Percentiles rank a stretch among this genome's conserved stretches.
Evolutionary conservation across 176 grass and related monocot species (phyloP).

Genomic region (Coix lacrymajobi): DNA sequence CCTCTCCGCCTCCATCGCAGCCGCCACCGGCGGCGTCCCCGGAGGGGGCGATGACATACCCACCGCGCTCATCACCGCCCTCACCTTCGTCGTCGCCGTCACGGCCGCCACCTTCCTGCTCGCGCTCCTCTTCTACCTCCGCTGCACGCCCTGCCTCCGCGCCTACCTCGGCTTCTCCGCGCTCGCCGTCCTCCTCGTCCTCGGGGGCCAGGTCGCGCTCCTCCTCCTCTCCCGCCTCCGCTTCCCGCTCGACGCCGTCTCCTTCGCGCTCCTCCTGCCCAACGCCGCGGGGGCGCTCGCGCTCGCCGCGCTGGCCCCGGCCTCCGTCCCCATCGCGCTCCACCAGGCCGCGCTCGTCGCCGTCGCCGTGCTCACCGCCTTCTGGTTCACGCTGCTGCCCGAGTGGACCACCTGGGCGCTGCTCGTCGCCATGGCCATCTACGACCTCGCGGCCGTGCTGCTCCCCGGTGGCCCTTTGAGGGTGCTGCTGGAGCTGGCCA

Average conservation of each 20-base stretch:
- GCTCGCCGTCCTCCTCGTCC: slow-evolving; percentile 55
- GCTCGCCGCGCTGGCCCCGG: slow-evolving; percentile 45
- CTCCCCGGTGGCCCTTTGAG: slow-evolving; percentile 74
- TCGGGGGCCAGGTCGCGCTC: slow-evolving; percentile 66
- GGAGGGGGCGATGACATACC: slow-evolving; percentile 42
- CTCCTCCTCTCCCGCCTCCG: slow-evolving; percentile 56
- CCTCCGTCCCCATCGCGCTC: slow-evolving; percentile 72
- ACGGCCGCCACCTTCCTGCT: slow-evolving; percentile 85
- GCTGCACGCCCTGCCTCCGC: slow-evolving; percentile 70
- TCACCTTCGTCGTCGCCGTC: slow-evolving; percentile 52
- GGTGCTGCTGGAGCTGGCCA: slow-evolving; percentile 73
- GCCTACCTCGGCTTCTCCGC: slow-evolving; percentile 81
- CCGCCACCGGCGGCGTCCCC: neutral
- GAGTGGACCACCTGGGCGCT: slow-evolving; percentile 96
- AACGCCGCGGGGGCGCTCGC: slow-evolving; percentile 67
- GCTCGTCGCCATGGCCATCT: slow-evolving; percentile 75
- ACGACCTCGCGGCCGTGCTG: slow-evolving; percentile 88
- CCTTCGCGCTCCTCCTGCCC: slow-evolving; percentile 65
- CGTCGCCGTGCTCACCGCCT: slow-evolving; percentile 79
- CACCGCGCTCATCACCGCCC: slow-evolving; percentile 54
- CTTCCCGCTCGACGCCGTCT: slow-evolving; percentile 64
- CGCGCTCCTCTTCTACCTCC: slow-evolving; percentile 88
- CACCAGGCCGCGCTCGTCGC: slow-evolving; percentile 74
- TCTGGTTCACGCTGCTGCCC: slow-evolving; percentile 87
- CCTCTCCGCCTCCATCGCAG: slow-evolving; percentile 21